phyloP scores from a whole-genome alignment of 1,284 basidiomycete genomes.

The Apiotrichum montevideense region DNA sequence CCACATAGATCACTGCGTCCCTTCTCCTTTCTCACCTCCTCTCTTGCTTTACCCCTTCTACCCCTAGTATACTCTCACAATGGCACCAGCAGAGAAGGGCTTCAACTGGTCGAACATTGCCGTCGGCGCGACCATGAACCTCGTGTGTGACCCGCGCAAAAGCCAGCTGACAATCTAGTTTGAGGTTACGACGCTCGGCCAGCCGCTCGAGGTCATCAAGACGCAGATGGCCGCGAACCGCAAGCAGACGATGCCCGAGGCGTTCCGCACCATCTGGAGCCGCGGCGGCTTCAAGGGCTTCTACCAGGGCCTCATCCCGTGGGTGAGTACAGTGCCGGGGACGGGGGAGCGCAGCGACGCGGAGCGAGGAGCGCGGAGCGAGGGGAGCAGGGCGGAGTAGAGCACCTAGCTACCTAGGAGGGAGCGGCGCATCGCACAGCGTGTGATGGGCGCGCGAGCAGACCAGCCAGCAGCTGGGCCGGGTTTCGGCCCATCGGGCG shows the following conservation, averaged over 20 bases:
- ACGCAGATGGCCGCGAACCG: slow-evolving; percentile 98
- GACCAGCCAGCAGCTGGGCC: no score
- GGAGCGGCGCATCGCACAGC: no score
- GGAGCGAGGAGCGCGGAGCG: no score
- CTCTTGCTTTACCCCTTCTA: neutral
- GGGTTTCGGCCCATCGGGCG: no score
- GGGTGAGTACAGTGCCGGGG: slow-evolving; percentile 58
- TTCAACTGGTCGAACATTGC: slow-evolving; percentile 99
- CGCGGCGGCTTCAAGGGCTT: slow-evolving; percentile 86
- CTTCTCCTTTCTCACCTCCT: neutral
- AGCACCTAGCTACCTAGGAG: no score
- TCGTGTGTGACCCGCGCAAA: slow-evolving; percentile 54
- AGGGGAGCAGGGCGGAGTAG: no score
- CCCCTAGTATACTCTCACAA: slow-evolving; percentile 22
- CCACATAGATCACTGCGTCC: neutral
- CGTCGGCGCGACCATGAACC: slow-evolving; percentile 94
- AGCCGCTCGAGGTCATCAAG: slow-evolving; percentile 97
- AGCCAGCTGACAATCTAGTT: slow-evolving; percentile 18
- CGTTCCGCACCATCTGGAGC: slow-evolving; percentile 78
- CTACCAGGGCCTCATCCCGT: slow-evolving; percentile 98
- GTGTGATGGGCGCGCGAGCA: no score
- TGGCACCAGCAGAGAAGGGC: slow-evolving; percentile 67
- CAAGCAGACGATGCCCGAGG: slow-evolving; percentile 81
- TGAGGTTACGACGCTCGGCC: slow-evolving; percentile 91
- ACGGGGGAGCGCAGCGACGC: neutral